Conservation (phyloP, 371 early-diverging fungal species). For the Parasitella parasitica region DNA sequence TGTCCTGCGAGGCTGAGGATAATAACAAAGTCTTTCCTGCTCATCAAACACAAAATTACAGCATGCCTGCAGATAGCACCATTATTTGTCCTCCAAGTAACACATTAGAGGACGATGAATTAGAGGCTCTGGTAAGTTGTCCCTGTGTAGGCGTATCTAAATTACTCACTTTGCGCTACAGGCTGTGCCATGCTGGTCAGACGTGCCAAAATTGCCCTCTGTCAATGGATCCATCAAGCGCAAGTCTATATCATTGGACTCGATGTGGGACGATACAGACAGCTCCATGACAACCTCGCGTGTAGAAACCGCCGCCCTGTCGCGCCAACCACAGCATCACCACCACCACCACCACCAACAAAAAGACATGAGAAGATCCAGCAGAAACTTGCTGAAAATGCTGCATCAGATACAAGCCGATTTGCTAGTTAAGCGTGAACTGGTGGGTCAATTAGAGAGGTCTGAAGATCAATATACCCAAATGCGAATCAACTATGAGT, state of each 20-base stretch:
- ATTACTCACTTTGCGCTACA: constrained; percentile 18
- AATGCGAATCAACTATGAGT: constrained; percentile 67
- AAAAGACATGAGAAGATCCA: constrained; percentile 22
- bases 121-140: constrained; percentile 44
- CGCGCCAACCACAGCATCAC: background rate
- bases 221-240: constrained; percentile 26
- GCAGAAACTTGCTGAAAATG: constrained; percentile 41
- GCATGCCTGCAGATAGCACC: background rate
- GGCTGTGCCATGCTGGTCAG: constrained; percentile 50
- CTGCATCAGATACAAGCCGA: constrained; percentile 70
- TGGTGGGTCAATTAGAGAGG: constrained; percentile 56
- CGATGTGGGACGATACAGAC: constrained; percentile 45
- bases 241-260: constrained; percentile 43
- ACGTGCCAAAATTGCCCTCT: constrained; percentile 24
- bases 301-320: constrained; percentile 1
- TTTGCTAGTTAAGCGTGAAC: constrained; percentile 57
- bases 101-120: constrained; percentile 28
- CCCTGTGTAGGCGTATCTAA: background rate
- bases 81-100: background rate
- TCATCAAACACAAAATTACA: background rate
- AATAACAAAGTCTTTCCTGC: background rate
- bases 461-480: constrained; percentile 54
- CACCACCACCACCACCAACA: background rate
- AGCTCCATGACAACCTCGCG: constrained; percentile 36
- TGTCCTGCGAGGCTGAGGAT: background rate